Evolutionary conservation across 1,284 basidiomycete genomes (phyloP).

Genomic region (Boletus albobrunnescens): DNA sequence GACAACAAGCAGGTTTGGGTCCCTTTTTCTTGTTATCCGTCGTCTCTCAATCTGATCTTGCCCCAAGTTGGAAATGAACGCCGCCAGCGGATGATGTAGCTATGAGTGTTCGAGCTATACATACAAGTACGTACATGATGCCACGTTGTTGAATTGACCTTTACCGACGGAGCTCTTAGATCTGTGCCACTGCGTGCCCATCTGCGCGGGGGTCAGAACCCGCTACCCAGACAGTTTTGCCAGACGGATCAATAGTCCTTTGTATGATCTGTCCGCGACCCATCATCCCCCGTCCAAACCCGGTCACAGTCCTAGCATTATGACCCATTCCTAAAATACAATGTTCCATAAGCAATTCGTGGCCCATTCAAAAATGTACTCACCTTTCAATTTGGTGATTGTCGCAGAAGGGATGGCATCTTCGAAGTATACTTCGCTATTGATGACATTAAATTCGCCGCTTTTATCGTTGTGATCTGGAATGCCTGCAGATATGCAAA

Average conservation of each 20-base stretch:
- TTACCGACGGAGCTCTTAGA: constrained; percentile 39
- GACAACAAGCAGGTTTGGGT: constrained; percentile 60
- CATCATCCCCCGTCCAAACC: constrained; percentile 66
- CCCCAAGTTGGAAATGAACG: constrained; percentile 62
- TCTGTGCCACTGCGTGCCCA: constrained; percentile 85
- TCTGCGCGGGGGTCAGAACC: constrained; percentile 86
- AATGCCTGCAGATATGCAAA: constrained; percentile 86
- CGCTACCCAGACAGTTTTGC: constrained; percentile 78
- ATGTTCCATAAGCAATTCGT: constrained; percentile 4
- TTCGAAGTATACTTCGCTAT: constrained; percentile 85
- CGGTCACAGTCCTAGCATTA: constrained; percentile 60
- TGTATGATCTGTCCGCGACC: constrained; percentile 96
- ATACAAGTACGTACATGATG: neutral
- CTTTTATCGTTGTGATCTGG: constrained; percentile 57
- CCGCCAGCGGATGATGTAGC: constrained; percentile 61
- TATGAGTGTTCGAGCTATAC: neutral
- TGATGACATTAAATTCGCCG: constrained; percentile 61
- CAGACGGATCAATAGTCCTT: constrained; percentile 61
- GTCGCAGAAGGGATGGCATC: constrained; percentile 69
- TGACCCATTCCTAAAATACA: constrained; percentile 75
- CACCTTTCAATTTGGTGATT: constrained; percentile 59
- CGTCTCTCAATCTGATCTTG: constrained; percentile 13
- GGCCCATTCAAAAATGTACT: constrained; percentile 17
- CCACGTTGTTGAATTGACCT: constrained; percentile 9
- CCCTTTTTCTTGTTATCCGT: neutral